A percentile compares a stretch with the other conserved stretches of the same genome.
phyloP scores from a whole-genome alignment of 169 alveolate genomes.

The Eimeria sp. region DNA sequence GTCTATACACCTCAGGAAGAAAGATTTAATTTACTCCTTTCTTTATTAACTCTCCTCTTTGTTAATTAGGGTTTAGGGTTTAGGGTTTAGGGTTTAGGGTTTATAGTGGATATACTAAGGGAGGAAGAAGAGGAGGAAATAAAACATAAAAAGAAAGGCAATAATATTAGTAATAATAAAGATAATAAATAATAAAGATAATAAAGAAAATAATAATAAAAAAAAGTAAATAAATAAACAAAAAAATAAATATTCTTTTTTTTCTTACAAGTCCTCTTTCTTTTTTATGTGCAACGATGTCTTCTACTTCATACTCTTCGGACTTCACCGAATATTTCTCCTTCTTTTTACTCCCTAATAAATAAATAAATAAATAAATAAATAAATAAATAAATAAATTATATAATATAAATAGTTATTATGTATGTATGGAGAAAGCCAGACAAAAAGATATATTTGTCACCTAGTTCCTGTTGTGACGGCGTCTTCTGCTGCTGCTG shows the following conservation, averaged over 20 bases:
- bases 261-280: constrained; percentile 19
- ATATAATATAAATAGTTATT: background rate
- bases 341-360: constrained; percentile 30
- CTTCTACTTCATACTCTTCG: constrained; percentile 66
- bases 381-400: background rate
- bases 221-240: background rate
- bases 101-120: background rate
- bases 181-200: no score
- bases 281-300: constrained; percentile 45
- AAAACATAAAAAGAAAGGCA: background rate
- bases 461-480: no score
- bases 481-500: background rate
- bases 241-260: background rate
- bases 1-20: no score
- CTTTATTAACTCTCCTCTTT: no score
- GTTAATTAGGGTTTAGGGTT: no score
- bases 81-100: no score
- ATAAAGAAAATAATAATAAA: background rate
- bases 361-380: background rate
- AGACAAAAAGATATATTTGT: no score
- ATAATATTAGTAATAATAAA: background rate
- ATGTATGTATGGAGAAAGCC: background rate
- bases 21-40: no score
- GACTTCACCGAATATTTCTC: constrained; percentile 27
- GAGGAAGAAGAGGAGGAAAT: background rate